These are phyloP conservation scores for Exophiala bonariae DNA, from an alignment of 2,329 filamentous ascomycete genomes.

Conservation along the genomic window DNA sequence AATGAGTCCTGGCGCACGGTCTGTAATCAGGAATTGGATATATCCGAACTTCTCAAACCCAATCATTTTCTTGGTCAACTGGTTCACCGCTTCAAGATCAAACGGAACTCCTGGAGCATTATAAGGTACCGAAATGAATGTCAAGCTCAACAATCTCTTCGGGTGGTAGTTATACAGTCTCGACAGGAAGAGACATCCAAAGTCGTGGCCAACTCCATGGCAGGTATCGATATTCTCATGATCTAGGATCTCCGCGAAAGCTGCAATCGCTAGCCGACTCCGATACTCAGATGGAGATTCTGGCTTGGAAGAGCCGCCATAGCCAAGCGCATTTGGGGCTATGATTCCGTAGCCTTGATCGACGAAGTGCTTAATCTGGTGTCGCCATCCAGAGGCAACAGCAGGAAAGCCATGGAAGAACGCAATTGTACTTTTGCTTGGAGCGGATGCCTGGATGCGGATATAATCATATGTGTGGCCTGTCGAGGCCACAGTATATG, in stretches of 20 bases:
- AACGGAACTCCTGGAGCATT: slow-evolving; percentile 23
- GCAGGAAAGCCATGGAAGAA: slow-evolving; percentile 54
- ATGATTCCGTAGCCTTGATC: slow-evolving; percentile 40
- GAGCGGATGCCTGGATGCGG: background rate
- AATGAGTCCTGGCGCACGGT: slow-evolving; percentile 20
- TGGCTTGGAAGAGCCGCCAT: slow-evolving; percentile 41
- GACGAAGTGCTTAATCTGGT: slow-evolving; percentile 41
- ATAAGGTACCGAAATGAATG: slow-evolving; percentile 29
- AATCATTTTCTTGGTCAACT: slow-evolving; percentile 21
- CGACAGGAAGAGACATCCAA: slow-evolving; percentile 29
- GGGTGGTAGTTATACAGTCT: slow-evolving; percentile 30
- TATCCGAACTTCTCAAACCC: slow-evolving; percentile 31
- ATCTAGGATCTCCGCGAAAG: slow-evolving; percentile 37
- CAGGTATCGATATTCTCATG: slow-evolving; percentile 25
- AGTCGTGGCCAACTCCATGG: slow-evolving; percentile 31
- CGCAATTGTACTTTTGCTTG: slow-evolving; percentile 35
- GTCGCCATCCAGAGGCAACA: slow-evolving; percentile 44
- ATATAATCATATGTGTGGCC: background rate
- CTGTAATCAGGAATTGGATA: slow-evolving; percentile 25
- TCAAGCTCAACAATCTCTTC: slow-evolving; percentile 20
- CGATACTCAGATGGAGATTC: slow-evolving; percentile 36
- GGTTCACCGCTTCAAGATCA: slow-evolving; percentile 27
- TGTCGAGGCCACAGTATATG: background rate
- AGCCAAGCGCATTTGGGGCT: slow-evolving; percentile 41
- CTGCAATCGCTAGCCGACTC: slow-evolving; percentile 32